These are phyloP conservation scores for Paramecium octaurelia DNA, from an alignment of 73 alveolate species.

Conservation along the genomic window DNA sequence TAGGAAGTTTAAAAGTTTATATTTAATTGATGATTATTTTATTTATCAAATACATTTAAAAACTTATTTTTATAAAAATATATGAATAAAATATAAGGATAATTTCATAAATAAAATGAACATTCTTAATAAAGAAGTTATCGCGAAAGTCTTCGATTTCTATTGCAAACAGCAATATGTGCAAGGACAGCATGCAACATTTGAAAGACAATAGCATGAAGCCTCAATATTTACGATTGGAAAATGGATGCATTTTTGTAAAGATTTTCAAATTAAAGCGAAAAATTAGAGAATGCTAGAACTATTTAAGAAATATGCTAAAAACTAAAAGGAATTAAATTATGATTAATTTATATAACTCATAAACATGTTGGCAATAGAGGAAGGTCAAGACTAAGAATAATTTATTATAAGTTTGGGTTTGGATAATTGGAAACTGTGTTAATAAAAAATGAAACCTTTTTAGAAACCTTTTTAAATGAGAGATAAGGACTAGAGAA, in stretches of 20 bases:
- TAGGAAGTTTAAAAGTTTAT: not conserved
- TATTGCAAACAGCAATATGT: not conserved
- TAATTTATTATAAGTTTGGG: not conserved
- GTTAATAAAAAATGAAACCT: not conserved
- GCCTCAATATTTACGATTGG: not conserved
- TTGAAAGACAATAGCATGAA: not conserved
- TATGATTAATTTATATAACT: not conserved
- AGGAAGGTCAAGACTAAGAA: not conserved
- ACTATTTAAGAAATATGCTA: not conserved
- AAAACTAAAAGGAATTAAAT: not conserved
- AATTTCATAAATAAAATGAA: not conserved
- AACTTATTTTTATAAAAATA: not conserved
- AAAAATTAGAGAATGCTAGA: not conserved
- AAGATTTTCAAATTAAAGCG: not conserved
- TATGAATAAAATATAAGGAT: not conserved
- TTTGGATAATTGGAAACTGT: not conserved
- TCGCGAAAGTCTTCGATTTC: not conserved
- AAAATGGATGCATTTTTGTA: conserved; percentile 19
- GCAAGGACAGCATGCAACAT: not conserved
- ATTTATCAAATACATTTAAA: not conserved
- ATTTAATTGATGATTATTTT: not conserved
- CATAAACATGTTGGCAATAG: not conserved
- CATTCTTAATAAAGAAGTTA: not conserved
- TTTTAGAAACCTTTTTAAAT: not conserved
- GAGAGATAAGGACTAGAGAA: not conserved